Evolutionary conservation across 306 rosid species (phyloP), one percentile per base, ranked within the genome.

Genomic region (barrel medic (Medicago truncatula)): DNA sequence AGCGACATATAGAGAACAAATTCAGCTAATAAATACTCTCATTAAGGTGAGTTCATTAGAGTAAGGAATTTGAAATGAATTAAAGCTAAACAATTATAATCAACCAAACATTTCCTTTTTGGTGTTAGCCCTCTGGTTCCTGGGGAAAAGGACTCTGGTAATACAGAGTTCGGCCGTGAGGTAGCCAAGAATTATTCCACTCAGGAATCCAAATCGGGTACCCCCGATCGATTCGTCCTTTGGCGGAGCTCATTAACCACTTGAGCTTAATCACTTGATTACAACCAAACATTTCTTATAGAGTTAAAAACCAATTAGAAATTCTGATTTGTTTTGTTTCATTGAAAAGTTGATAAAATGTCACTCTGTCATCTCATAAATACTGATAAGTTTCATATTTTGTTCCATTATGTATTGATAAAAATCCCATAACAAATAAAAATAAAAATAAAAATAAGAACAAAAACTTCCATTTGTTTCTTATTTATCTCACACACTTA

Each of bases 391-490:
- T 52, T 69, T 17, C 63, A 53, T 16, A 62, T 60, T 38, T 59
- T 7, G 23, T 80, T 67, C 70, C 36, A 25, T 7, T 17, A 46
- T 31, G 67, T 5, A 73, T 36, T 57, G 64, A 73, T 34, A 18
- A 46, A 58, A 67, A 11, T 56, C 21, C 23, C 79, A 46, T 57
- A 67, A 49, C 57, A 74, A 66, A 49, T 28, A 28, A 28, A 0
- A 28, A 28, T 28, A 0, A 28, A 28, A n/a, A n/a, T n/a, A n/a
- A n/a, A 74, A 66, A 49, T 28, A 28, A 28, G 4, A 28, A 28
- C 3, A 0, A 28, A 28, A 23, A 21, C 2, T 21, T 21, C 28
- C 1, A 23, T 1, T 23, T 23, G 2, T 23, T 23, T 28, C 31
- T 28, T 28, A 28, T 28, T 28, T 3, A 28, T 28, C 31, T 28